Evolutionary conservation across 768 basidiomycete species (phyloP).

Genomic region (Butyriboletus loyo): DNA sequence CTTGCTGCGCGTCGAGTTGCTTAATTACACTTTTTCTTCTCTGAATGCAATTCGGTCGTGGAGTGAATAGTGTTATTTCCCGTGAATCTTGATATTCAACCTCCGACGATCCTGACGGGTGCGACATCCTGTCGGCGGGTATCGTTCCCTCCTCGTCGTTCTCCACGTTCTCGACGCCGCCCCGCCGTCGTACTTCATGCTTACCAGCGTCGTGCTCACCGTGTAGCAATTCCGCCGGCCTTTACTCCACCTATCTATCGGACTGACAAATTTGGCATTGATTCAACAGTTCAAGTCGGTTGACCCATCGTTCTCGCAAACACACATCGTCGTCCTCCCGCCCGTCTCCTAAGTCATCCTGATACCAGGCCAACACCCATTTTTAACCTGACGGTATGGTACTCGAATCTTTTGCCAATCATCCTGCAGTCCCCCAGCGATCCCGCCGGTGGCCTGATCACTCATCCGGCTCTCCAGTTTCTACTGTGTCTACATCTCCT

Average conservation of each 20-base stretch:
- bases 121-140: slow-evolving; percentile 5
- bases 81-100: slow-evolving; percentile 21
- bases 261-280: slow-evolving; percentile 16
- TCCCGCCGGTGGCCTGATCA: slow-evolving; percentile 36
- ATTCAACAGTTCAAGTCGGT: slow-evolving; percentile 10
- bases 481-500: slow-evolving; percentile 33
- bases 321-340: neutral
- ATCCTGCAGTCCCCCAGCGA: slow-evolving; percentile 27
- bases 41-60: slow-evolving; percentile 4
- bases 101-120: slow-evolving; percentile 25
- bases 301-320: slow-evolving; percentile 3
- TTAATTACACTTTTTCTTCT: slow-evolving; percentile 19
- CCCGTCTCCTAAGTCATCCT: neutral
- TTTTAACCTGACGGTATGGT: slow-evolving; percentile 25
- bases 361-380: neutral
- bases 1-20: slow-evolving; percentile 23
- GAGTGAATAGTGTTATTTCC: slow-evolving; percentile 5
- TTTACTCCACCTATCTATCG: slow-evolving; percentile 1
- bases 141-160: slow-evolving; percentile 8
- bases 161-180: neutral
- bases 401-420: slow-evolving; percentile 28
- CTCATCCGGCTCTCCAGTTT: slow-evolving; percentile 14
- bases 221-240: slow-evolving; percentile 6
- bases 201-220: slow-evolving; percentile 2
- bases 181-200: slow-evolving; percentile 12